Conservation (phyloP, 139 green algal genomes). For the Parachlorella kessleri region DNA sequence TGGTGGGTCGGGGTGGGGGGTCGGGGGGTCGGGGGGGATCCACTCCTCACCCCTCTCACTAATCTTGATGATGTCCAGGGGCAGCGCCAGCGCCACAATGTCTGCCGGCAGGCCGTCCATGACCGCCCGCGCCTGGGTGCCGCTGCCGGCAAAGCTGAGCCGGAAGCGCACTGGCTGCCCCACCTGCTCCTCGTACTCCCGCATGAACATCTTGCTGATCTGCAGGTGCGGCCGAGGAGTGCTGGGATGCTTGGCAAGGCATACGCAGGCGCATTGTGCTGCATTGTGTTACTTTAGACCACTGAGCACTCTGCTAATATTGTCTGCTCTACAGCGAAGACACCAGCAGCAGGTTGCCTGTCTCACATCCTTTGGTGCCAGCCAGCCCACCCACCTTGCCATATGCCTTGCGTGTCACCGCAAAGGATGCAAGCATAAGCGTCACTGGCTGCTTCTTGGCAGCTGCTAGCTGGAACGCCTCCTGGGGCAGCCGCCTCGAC, state of each 20-base stretch:
- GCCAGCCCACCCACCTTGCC: constrained; percentile 17
- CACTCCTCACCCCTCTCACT: constrained; percentile 44
- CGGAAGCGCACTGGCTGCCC: constrained; percentile 69
- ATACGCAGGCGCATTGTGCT: too few relatives aligned
- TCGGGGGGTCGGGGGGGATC: not conserved
- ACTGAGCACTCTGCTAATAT: too few relatives aligned
- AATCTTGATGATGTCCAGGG: constrained; percentile 85
- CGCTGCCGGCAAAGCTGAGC: constrained; percentile 76
- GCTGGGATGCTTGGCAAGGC: too few relatives aligned
- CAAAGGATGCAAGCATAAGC: constrained; percentile 82
- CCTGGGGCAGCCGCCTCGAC: not conserved
- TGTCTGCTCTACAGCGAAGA: too few relatives aligned
- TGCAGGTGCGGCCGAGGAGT: too few relatives aligned
- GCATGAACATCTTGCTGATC: constrained; percentile 67
- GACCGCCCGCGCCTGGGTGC: constrained; percentile 80
- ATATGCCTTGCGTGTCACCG: constrained; percentile 70
- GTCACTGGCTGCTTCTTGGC: constrained; percentile 7
- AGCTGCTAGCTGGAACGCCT: constrained; percentile 24
- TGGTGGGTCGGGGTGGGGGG: not conserved
- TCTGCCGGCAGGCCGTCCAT: constrained; percentile 82
- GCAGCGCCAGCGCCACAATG: constrained; percentile 78
- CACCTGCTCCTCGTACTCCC: constrained; percentile 59
- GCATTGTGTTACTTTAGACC: too few relatives aligned
- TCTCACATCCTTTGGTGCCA: too few relatives aligned
- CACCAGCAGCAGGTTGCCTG: too few relatives aligned